Evolutionary conservation across 768 basidiomycete genomes (phyloP).

Genomic region (Russula foetens): DNA sequence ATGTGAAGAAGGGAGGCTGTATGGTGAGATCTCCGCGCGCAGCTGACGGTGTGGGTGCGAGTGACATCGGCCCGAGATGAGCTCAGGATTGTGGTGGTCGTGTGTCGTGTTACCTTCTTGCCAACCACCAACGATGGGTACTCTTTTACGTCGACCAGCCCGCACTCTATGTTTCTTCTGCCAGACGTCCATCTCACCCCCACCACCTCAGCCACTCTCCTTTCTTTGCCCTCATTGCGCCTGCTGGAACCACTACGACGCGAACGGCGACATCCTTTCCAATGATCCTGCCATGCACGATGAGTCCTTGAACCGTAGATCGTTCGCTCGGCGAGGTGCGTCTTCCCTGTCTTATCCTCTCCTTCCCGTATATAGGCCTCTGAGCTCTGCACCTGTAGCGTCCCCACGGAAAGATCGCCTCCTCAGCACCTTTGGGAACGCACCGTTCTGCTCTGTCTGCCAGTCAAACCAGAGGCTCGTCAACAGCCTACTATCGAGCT

Average conservation of each 20-base stretch:
- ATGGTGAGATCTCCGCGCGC: constrained; percentile 53
- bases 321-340: constrained; percentile 69
- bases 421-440: constrained; percentile 48
- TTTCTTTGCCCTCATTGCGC: constrained; percentile 61
- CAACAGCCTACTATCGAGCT: constrained; percentile 81
- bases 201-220: constrained; percentile 41
- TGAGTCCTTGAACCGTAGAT: constrained; percentile 55
- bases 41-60: constrained; percentile 47
- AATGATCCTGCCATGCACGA: constrained; percentile 88
- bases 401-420: constrained; percentile 64
- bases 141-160: constrained; percentile 46
- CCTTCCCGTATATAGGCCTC: background rate
- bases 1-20: constrained; percentile 74
- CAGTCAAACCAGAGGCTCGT: constrained; percentile 89
- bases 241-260: constrained; percentile 70
- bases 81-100: background rate
- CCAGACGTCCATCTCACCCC: constrained; percentile 35
- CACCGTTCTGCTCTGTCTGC: constrained; percentile 80
- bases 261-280: constrained; percentile 67
- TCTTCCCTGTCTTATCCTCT: background rate
- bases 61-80: constrained; percentile 32
- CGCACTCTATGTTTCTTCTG: constrained; percentile 62
- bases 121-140: no score
- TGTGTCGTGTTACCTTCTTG: background rate
- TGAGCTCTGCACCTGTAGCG: constrained; percentile 31